Conservation (phyloP, 2,329 filamentous ascomycete species). For the Huntiella savannae region DNA sequence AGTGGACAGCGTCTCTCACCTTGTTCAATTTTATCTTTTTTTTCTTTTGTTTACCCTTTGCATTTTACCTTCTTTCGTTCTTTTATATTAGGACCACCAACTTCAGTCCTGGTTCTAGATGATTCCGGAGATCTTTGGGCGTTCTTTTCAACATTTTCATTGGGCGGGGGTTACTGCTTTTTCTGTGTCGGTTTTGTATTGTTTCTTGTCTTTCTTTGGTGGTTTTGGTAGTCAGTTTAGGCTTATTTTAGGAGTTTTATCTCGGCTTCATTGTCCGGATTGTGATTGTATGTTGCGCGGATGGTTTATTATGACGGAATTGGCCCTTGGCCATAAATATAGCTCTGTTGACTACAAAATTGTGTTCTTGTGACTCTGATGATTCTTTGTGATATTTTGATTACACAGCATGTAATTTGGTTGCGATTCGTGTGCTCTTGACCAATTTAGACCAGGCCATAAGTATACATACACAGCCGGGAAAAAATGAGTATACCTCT, state of each 20-base stretch:
- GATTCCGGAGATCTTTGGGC: neutral
- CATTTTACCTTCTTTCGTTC: neutral
- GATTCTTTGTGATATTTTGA: too few relatives aligned
- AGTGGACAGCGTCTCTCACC: slow-evolving; percentile 11
- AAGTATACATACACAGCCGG: slow-evolving; percentile 2
- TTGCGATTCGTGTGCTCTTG: neutral
- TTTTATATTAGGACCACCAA: neutral
- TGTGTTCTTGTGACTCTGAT: too few relatives aligned
- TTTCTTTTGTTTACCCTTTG: neutral
- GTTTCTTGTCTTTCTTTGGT: slow-evolving; percentile 1
- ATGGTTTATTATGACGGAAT: neutral
- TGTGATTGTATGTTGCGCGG: neutral
- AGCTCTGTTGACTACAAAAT: too few relatives aligned
- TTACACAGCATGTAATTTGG: too few relatives aligned
- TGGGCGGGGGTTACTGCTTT: slow-evolving; percentile 3
- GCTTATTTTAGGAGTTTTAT: neutral
- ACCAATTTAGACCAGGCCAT: neutral
- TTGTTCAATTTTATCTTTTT: slow-evolving; percentile 4
- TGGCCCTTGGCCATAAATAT: too few relatives aligned
- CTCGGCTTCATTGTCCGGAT: neutral
- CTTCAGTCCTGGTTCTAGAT: neutral
- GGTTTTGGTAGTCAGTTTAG: neutral
- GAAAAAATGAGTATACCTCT: neutral
- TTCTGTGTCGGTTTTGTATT: too few relatives aligned
- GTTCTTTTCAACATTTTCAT: neutral